Evolutionary conservation across 108 stramenopile genomes (phyloP).

Genomic region (Schizochytrium sp.): DNA sequence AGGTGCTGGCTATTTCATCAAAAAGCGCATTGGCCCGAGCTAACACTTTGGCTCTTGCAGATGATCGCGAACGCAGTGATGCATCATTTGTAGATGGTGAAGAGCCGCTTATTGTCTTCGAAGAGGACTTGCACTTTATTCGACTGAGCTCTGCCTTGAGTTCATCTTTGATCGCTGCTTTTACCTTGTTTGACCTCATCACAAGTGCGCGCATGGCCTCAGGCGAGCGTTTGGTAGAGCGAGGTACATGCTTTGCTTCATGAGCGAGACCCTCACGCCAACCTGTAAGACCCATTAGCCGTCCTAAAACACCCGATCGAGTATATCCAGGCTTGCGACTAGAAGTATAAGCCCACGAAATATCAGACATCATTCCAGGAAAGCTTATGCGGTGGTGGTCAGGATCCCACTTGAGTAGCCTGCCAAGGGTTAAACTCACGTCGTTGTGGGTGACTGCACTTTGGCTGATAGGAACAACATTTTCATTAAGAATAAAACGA

Average conservation of each 20-base stretch:
- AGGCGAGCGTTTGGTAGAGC: neutral
- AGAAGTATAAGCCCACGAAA: slow-evolving; percentile 58
- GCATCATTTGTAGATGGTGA: too few relatives aligned
- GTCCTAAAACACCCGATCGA: slow-evolving; percentile 15
- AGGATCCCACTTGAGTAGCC: slow-evolving; percentile 52
- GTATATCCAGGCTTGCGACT: slow-evolving; percentile 56
- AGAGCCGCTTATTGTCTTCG: too few relatives aligned
- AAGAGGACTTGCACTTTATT: too few relatives aligned
- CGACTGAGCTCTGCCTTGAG: neutral
- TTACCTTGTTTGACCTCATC: neutral
- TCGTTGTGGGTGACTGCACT: slow-evolving; percentile 41
- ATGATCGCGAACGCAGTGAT: neutral
- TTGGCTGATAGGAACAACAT: slow-evolving; percentile 40
- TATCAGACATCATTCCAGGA: slow-evolving; percentile 38
- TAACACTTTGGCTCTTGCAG: neutral
- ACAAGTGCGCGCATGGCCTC: neutral
- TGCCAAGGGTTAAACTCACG: slow-evolving; percentile 46
- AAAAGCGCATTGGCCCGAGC: neutral
- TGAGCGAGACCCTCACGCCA: slow-evolving; percentile 57
- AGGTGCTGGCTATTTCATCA: slow-evolving; percentile 29
- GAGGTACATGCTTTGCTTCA: slow-evolving; percentile 30
- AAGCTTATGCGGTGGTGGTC: slow-evolving; percentile 47
- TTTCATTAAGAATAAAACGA: slow-evolving; percentile 37
- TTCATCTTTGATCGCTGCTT: slow-evolving; percentile 27
- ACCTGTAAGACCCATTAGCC: slow-evolving; percentile 45